Evolutionary conservation across 2,329 filamentous ascomycete genomes (phyloP).

Genomic region (Sarocladium oryzae): DNA sequence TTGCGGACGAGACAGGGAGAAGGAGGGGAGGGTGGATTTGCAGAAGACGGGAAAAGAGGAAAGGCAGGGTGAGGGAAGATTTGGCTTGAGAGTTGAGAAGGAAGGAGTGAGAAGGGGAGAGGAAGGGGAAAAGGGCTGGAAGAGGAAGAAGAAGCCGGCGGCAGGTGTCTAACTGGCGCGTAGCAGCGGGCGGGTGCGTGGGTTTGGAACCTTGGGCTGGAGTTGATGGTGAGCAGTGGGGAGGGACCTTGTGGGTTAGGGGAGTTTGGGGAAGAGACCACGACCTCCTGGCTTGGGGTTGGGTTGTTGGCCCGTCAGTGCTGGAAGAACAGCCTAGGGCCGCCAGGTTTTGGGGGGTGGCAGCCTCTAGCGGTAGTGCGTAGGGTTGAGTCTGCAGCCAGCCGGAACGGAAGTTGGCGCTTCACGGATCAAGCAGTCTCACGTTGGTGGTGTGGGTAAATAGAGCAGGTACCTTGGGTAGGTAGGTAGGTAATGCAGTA

Average conservation of each 20-base stretch:
- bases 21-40: too few relatives aligned
- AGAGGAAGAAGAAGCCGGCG: conserved; percentile 5
- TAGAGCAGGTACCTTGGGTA: too few relatives aligned
- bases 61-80: background rate
- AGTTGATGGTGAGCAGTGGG: conserved; percentile 1
- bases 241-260: conserved; percentile 5
- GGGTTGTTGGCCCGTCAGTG: too few relatives aligned
- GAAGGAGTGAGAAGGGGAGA: background rate
- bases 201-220: conserved; percentile 4
- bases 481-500: too few relatives aligned
- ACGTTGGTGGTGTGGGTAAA: too few relatives aligned
- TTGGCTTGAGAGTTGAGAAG: background rate
- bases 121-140: conserved; percentile 3
- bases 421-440: too few relatives aligned
- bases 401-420: conserved; percentile 4
- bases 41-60: background rate
- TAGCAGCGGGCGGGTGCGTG: background rate
- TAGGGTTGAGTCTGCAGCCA: background rate
- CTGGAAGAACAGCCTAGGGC: too few relatives aligned
- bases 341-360: background rate
- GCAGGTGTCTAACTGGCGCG: conserved; percentile 3
- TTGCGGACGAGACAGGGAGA: too few relatives aligned
- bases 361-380: background rate
- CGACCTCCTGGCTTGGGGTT: background rate
- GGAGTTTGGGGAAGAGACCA: background rate